Conservation (phyloP, 73 alveolate species). For the Paramecium biaurelia region DNA sequence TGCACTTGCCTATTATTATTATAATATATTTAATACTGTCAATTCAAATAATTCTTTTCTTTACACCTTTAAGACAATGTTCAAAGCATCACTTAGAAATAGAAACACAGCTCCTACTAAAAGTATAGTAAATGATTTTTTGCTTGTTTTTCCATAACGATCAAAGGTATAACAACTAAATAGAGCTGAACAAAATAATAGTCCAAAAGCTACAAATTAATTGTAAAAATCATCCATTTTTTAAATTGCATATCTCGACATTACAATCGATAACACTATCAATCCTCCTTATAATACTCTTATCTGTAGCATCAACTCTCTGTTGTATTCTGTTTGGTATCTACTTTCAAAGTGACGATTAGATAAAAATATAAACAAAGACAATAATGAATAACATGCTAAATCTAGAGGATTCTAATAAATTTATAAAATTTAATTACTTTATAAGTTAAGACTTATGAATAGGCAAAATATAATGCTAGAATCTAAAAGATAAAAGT, state of each 20-base stretch:
- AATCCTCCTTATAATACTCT: conserved; percentile 7
- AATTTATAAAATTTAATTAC: background rate
- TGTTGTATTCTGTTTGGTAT: background rate
- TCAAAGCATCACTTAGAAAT: background rate
- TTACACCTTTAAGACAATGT: background rate
- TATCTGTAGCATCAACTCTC: background rate
- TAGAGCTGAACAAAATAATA: background rate
- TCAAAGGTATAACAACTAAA: background rate
- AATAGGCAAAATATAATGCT: background rate
- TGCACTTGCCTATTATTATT: background rate
- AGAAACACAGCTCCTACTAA: conserved; percentile 6
- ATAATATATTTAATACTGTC: background rate
- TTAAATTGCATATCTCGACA: background rate
- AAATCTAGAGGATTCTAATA: background rate
- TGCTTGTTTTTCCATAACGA: background rate
- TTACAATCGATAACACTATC: background rate
- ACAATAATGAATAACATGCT: background rate
- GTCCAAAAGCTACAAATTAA: background rate
- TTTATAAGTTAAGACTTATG: background rate
- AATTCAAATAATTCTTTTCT: background rate
- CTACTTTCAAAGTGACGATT: background rate
- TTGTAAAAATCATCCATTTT: conserved; percentile 8
- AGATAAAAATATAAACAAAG: background rate
- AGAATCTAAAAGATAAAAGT: background rate
- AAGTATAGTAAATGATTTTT: background rate